Conservation (phyloP, 768 basidiomycete genomes). For the Phaeolepiota aurea region DNA sequence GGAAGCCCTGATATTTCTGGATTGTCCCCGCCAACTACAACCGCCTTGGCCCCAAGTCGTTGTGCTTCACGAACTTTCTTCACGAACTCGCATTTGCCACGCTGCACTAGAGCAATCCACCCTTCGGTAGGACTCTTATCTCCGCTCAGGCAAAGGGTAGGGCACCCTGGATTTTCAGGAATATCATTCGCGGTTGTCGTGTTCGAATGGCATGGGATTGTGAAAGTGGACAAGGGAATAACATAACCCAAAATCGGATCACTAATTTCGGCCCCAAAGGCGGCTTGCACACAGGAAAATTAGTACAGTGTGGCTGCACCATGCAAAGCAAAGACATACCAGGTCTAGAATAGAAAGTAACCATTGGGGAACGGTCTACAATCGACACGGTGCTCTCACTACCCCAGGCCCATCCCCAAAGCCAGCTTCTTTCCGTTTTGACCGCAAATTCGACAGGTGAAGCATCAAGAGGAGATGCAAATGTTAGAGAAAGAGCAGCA, state of each 20-base stretch:
- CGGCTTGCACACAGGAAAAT: conserved; percentile 32
- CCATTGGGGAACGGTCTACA: conserved; percentile 64
- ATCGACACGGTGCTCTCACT: conserved; percentile 65
- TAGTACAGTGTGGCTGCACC: not conserved
- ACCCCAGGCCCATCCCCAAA: conserved; percentile 64
- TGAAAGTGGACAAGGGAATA: conserved; percentile 62
- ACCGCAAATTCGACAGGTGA: conserved; percentile 18
- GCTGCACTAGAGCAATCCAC: conserved; percentile 88
- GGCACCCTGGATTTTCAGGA: conserved; percentile 54
- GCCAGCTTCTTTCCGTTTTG: conserved; percentile 46
- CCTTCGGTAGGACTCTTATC: conserved; percentile 55
- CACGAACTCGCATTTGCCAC: conserved; percentile 87
- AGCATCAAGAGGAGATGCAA: conserved; percentile 23
- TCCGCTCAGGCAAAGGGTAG: conserved; percentile 53
- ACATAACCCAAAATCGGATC: conserved; percentile 67
- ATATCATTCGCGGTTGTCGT: conserved; percentile 7
- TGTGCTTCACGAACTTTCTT: conserved; percentile 76
- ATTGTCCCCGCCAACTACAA: conserved; percentile 86
- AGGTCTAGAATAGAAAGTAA: conserved; percentile 64
- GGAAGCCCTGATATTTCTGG: conserved; percentile 58
- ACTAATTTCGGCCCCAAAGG: conserved; percentile 67
- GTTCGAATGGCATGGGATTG: conserved; percentile 37
- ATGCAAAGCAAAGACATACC: conserved; percentile 20
- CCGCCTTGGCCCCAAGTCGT: conserved; percentile 71
- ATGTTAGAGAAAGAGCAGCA: conserved; percentile 13